These are phyloP conservation scores for Petrea volubilis DNA, from an alignment of 257 asterid species.

Conservation along the genomic window DNA sequence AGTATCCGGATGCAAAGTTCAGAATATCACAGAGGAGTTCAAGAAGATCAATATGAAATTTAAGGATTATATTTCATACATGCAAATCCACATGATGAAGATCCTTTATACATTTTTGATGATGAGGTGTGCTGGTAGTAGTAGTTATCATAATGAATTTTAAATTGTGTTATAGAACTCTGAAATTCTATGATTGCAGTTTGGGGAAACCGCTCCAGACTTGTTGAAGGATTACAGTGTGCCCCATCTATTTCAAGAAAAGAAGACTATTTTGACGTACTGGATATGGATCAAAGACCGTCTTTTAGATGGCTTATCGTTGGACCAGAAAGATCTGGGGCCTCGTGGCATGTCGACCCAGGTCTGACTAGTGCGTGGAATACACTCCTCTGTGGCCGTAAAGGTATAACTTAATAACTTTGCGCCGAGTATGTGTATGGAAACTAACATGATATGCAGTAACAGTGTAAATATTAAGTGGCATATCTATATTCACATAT, in stretches of 20 bases:
- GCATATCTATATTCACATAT: not conserved
- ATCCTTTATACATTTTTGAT: slow-evolving; percentile 91
- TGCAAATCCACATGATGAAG: slow-evolving; percentile 94
- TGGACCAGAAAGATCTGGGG: slow-evolving; percentile 99
- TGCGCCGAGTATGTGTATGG: slow-evolving; percentile 3
- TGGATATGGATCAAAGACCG: slow-evolving; percentile 81
- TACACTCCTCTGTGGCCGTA: slow-evolving; percentile 96
- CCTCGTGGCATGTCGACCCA: slow-evolving; percentile 99
- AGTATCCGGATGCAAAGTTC: slow-evolving; percentile 68
- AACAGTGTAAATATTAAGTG: not conserved
- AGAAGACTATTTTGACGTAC: slow-evolving; percentile 91
- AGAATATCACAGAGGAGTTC: slow-evolving; percentile 85
- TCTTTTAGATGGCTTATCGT: slow-evolving; percentile 90
- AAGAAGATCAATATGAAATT: slow-evolving; percentile 70
- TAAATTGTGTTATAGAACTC: slow-evolving; percentile 19
- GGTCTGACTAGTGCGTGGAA: slow-evolving; percentile 80
- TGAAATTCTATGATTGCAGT: slow-evolving; percentile 46
- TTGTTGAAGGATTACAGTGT: slow-evolving; percentile 76
- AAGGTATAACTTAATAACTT: slow-evolving; percentile 49
- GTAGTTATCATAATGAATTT: slow-evolving; percentile 22
- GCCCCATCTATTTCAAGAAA: slow-evolving; percentile 83
- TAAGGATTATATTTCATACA: slow-evolving; percentile 78
- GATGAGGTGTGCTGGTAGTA: slow-evolving; percentile 60
- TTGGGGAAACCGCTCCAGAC: slow-evolving; percentile 84
- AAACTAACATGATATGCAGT: slow-evolving; percentile 4